Percentiles rank a stretch among this genome's conserved stretches.
phyloP scores from a whole-genome alignment of 2,329 filamentous ascomycete species.

The Claviceps spartinae region DNA sequence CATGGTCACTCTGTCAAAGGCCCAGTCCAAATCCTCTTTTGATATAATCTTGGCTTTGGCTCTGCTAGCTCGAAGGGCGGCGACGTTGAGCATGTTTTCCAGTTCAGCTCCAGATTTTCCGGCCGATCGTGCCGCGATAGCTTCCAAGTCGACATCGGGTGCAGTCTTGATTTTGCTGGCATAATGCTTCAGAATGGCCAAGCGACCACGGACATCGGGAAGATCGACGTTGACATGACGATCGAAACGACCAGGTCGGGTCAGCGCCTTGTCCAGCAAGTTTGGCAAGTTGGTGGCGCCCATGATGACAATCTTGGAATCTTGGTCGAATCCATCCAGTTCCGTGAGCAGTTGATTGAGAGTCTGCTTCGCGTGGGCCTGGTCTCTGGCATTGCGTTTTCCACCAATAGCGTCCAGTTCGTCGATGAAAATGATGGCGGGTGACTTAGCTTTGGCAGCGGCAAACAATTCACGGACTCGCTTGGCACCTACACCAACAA shows the following conservation, averaged over 20 bases:
- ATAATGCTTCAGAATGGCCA: conserved; percentile 88
- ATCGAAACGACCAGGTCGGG: conserved; percentile 88
- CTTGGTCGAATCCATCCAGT: conserved; percentile 91
- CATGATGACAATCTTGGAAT: conserved; percentile 87
- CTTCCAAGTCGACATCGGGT: conserved; percentile 66
- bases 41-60: conserved; percentile 63
- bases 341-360: conserved; percentile 95
- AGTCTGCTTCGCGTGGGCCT: conserved; percentile 92
- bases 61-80: conserved; percentile 86
- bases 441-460: conserved; percentile 71
- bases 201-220: conserved; percentile 83
- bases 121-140: conserved; percentile 74
- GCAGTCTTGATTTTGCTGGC: conserved; percentile 78
- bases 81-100: conserved; percentile 94
- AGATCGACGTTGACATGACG: conserved; percentile 79
- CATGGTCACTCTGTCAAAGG: conserved; percentile 97
- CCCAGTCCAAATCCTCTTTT: conserved; percentile 83
- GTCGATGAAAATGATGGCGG: conserved; percentile 90
- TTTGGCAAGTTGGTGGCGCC: conserved; percentile 94
- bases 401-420: conserved; percentile 90
- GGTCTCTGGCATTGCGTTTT: conserved; percentile 83
- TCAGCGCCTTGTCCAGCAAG: conserved; percentile 85
- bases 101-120: conserved; percentile 92
- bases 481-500: conserved; percentile 93
- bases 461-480: conserved; percentile 87